Evolutionary conservation across 176 grass and related monocot genomes (phyloP).

Genomic region (Alloteropsis semialata): DNA sequence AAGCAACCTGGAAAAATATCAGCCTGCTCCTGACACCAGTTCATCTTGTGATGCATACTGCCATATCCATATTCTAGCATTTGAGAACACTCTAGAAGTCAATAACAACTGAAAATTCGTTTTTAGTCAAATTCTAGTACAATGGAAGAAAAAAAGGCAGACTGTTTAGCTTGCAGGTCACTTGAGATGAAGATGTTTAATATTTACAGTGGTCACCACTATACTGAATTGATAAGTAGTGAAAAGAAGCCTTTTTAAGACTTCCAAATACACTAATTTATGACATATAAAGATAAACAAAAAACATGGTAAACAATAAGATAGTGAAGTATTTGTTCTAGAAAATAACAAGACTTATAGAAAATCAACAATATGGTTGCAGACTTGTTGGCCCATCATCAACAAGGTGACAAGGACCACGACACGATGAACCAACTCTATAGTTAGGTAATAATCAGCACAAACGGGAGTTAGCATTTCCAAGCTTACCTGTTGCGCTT

Average conservation of each 20-base stretch:
- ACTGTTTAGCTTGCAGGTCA: not conserved
- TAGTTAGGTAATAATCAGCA: not conserved
- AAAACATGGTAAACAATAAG: too few species aligned
- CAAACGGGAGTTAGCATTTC: not conserved
- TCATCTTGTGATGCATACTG: not conserved
- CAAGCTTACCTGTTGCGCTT: slow-evolving; percentile 38
- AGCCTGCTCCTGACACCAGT: not conserved
- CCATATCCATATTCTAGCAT: not conserved
- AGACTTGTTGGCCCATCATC: not conserved
- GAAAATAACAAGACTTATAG: not conserved
- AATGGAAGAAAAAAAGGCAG: not conserved
- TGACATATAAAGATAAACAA: not conserved
- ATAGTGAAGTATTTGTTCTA: not conserved
- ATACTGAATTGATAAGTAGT: not conserved
- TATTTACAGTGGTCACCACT: not conserved
- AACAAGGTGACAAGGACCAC: not conserved
- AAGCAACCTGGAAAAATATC: not conserved
- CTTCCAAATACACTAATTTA: not conserved
- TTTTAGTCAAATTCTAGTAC: not conserved
- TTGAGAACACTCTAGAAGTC: not conserved
- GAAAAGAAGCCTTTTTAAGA: not conserved
- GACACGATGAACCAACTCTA: not conserved
- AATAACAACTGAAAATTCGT: not conserved
- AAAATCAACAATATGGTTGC: not conserved
- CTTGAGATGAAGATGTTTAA: not conserved